A percentile compares a stretch with the other conserved stretches of the same genome.
phyloP scores from a whole-genome alignment of 495 filamentous ascomycete genomes.

The Tuber magnatum region DNA sequence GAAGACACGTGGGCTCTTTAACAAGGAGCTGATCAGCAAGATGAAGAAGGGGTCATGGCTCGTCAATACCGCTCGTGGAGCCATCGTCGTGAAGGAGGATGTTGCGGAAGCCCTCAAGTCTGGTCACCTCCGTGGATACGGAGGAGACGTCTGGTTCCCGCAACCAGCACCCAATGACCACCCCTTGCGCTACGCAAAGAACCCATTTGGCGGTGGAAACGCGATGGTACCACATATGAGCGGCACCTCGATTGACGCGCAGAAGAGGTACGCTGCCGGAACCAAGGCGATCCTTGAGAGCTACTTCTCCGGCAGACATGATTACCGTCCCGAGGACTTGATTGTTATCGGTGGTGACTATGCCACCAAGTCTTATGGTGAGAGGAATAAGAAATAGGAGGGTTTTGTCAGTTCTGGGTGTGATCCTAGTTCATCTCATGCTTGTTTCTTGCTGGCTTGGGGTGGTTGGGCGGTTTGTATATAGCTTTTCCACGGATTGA shows the following conservation, averaged over 20 bases:
- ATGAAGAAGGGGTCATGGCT: constrained; percentile 98
- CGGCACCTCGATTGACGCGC: constrained; percentile 92
- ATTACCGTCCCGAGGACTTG: constrained; percentile 85
- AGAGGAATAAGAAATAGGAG: constrained; percentile 54
- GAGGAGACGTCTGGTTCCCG: constrained; percentile 69
- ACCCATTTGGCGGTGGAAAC: constrained; percentile 93
- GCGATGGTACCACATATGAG: constrained; percentile 99
- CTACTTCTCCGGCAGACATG: constrained; percentile 77
- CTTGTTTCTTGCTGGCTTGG: background rate
- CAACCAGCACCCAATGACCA: constrained; percentile 95
- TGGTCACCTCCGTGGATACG: constrained; percentile 93
- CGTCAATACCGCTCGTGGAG: constrained; percentile 95
- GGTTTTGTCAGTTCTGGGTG: background rate
- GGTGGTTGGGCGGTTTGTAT: background rate
- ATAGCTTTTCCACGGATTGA: background rate
- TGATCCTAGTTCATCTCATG: constrained; percentile 1
- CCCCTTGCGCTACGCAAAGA: constrained; percentile 82
- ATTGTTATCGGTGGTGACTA: constrained; percentile 91
- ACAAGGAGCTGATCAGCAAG: constrained; percentile 98
- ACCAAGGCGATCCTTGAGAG: constrained; percentile 81
- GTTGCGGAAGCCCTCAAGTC: constrained; percentile 88
- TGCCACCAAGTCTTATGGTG: constrained; percentile 89
- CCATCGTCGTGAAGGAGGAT: constrained; percentile 99
- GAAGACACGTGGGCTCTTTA: constrained; percentile 92
- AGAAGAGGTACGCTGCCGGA: constrained; percentile 87